Base-by-base conservation (phyloP, 257 asterid species). In the Schizonepeta tenuifolia region DNA sequence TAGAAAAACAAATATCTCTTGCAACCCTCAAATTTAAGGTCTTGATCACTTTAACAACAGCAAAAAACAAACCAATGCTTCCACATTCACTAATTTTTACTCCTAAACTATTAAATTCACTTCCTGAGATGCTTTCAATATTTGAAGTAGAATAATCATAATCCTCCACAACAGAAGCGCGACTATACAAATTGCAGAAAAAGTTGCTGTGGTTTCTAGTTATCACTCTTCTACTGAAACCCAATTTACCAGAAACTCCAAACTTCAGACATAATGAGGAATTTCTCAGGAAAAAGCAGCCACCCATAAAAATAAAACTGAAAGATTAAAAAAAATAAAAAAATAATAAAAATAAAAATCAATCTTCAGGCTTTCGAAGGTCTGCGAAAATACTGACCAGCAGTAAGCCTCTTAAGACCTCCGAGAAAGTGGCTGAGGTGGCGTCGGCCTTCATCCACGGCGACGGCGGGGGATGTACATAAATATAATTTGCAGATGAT, bases 1-100 rank as follows among this genome's bases (percentile, higher is more conserved):
- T 69, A 12, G 77, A 28, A 56, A 88, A 85, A 15, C 83, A 47
- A 50, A 79, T 53, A 28, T 71, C 60, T 75, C 78, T 83, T 17
- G 82, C 86, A 71, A 71, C 78, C 14, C 55, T 43, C 91, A 86
- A 86, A 63, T 84, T 81, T 67, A 88, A 78, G 47, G 92, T 82
- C 75, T 90, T 90, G 41, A 77, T 36, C 50, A 90, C 86, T 78
- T 87, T 82, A 70, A 69, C 93, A 46, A 85, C 88, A 75, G 69
- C 63, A n/a, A 72, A 65, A 76, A 70, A 67, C 17, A 88, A 69
- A 80, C 74, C 51, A 28, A 51, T 67, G 55, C 77, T 35, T 54
- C 73, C 70, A 65, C 54, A 17, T 38, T 74, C 74, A 24, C 24
- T 36, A 70, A 17, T 54, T 38, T 38, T 47, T 72, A 41, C 78